Conservation (phyloP, 257 asterid genomes). For the Agastache rugosa region DNA sequence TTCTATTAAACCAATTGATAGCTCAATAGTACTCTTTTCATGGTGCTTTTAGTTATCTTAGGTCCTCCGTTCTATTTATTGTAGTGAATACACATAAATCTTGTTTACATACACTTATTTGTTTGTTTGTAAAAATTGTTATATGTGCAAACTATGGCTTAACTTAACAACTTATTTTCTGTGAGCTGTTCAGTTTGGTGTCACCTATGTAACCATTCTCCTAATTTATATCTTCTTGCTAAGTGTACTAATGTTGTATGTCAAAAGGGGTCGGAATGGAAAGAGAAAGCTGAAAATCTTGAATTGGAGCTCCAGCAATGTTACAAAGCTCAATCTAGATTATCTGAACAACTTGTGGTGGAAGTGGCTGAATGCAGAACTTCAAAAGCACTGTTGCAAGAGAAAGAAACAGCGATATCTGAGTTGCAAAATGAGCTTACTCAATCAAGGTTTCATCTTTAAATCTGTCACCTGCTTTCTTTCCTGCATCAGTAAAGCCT, state of each 20-base stretch:
- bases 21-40: background rate
- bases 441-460: constrained; percentile 66
- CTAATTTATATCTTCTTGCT: background rate
- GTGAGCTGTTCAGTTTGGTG: background rate
- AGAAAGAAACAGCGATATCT: constrained; percentile 68
- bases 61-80: background rate
- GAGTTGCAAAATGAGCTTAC: constrained; percentile 73
- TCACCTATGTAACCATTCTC: background rate
- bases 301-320: constrained; percentile 94
- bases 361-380: constrained; percentile 94
- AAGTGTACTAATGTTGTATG: constrained; percentile 29
- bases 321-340: constrained; percentile 94
- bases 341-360: constrained; percentile 94
- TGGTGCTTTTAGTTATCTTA: background rate
- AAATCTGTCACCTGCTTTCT: constrained; percentile 5
- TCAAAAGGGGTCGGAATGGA: constrained; percentile 94
- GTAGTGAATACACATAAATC: background rate
- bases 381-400: constrained; percentile 74
- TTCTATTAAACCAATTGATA: background rate
- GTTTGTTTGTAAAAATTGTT: constrained; percentile 4
- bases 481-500: background rate
- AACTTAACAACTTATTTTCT: constrained; percentile 21
- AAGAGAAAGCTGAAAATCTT: constrained; percentile 91
- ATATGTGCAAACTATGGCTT: constrained; percentile 20
- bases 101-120: background rate